Conservation (phyloP, 345 rosid species). For the Eucalyptus regnans region DNA sequence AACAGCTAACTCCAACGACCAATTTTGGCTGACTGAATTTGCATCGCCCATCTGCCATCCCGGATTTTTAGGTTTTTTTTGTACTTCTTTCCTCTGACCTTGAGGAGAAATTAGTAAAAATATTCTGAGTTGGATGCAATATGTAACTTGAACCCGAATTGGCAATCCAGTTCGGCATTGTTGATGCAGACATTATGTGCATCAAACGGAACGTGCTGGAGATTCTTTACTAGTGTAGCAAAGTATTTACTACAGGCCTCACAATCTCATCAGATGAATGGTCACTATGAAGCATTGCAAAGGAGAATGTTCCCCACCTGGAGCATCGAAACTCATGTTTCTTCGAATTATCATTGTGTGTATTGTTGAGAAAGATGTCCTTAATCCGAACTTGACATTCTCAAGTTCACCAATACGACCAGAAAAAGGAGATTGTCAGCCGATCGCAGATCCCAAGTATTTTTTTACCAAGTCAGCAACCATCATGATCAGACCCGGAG, state of each 20-base stretch:
- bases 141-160: not conserved
- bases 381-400: not conserved
- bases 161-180: not conserved
- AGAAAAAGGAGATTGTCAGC: not conserved
- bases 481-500: not conserved
- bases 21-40: not conserved
- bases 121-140: not conserved
- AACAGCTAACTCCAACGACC: not conserved
- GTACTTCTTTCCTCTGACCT: not conserved
- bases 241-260: not conserved
- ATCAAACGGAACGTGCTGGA: not conserved
- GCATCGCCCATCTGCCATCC: not conserved
- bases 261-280: not conserved
- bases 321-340: not conserved
- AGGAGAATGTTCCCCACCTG: not conserved
- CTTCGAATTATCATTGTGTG: not conserved
- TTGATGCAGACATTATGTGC: not conserved
- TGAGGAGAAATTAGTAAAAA: not conserved
- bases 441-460: not conserved
- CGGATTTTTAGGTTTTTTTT: not conserved
- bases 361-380: not conserved
- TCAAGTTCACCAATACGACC: not conserved
- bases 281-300: not conserved
- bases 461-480: not conserved
- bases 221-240: not conserved